phyloP scores from a whole-genome alignment of 1,284 basidiomycete genomes.

The Cutaneotrichosporon spelunceum region DNA sequence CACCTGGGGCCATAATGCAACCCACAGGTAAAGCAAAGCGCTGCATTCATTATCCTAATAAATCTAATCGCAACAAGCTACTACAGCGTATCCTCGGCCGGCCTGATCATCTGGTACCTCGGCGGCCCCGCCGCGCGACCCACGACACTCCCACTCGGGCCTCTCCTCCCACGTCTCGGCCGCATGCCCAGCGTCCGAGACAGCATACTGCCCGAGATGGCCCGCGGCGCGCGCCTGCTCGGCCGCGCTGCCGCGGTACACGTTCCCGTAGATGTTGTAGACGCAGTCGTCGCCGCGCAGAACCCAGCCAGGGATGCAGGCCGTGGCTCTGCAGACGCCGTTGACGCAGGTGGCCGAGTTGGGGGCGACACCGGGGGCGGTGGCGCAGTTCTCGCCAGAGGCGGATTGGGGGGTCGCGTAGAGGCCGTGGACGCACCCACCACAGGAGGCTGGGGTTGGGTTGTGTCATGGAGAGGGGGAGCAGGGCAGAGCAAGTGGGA shows the following conservation, averaged over 20 bases:
- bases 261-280: not conserved
- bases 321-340: not conserved
- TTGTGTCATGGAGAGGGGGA: not conserved
- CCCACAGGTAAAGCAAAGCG: too few relatives aligned
- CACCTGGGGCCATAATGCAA: too few relatives aligned
- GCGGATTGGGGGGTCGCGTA: not conserved
- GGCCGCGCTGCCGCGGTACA: not conserved
- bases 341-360: not conserved
- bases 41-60: too few relatives aligned
- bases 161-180: too few relatives aligned
- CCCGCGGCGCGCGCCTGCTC: not conserved
- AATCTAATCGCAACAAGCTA: too few relatives aligned
- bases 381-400: not conserved
- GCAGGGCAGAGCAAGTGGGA: too few relatives aligned
- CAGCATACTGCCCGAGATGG: not conserved
- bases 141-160: too few relatives aligned
- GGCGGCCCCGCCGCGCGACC: too few relatives aligned
- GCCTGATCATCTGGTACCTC: too few relatives aligned
- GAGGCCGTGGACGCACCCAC: not conserved
- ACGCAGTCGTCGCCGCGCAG: slow-evolving; percentile 1
- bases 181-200: too few relatives aligned
- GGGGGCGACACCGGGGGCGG: not conserved
- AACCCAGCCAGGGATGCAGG: not conserved
- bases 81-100: too few relatives aligned
- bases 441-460: not conserved